Base-by-base conservation (phyloP, 2,329 filamentous ascomycete species). In the Rhynchosporium agropyri region DNA sequence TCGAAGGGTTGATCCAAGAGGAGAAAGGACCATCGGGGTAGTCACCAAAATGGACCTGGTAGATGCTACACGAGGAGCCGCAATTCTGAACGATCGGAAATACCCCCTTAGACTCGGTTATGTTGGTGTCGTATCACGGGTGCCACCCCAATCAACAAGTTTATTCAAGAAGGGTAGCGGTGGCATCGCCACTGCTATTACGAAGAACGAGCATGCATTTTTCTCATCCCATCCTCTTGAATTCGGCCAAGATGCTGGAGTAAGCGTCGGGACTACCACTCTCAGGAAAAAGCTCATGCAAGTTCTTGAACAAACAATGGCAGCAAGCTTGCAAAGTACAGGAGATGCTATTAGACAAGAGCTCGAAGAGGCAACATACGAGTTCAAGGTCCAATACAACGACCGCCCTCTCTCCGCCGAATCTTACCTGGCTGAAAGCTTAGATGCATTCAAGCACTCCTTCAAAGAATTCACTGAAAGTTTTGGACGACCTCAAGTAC, bases 321-420 rank as follows among this genome's bases (percentile, higher is more conserved):
- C 94, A 33, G 87, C 91, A 40, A 97, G 91, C 72, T 81, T 99
- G 60, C 90, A 95, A 70, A 87, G 87, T 61, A 99, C 95, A 3
- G 91, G 90, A 70, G 92, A 97, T 73, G 92, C 92, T 9, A 97
- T 99, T 68, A 89, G 89, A 65, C 92, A 97, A 74, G 95, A 99
- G 76, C 85, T 99, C 0, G 94, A 97, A 72, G 95, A 99, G 77
- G 93, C 95, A 3, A 94, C 91, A 0, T 99, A 99, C 74, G 94
- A 99, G 77, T 99, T 97, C 82, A 99, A 99, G 76, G 95, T 99
- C 4, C 96, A 99, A 76, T 99, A 99, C 79, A 99, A 99, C 73
- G 95, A 99, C 75, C 88, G 95, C 6, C 92, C 94, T 1, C 81
- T 99, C 42, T 97, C 92, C 57, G 95, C 95, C 1, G 95, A 99